Conservation (phyloP, 805 yeast species). For the Wickerhamomyces hampshirensis region DNA sequence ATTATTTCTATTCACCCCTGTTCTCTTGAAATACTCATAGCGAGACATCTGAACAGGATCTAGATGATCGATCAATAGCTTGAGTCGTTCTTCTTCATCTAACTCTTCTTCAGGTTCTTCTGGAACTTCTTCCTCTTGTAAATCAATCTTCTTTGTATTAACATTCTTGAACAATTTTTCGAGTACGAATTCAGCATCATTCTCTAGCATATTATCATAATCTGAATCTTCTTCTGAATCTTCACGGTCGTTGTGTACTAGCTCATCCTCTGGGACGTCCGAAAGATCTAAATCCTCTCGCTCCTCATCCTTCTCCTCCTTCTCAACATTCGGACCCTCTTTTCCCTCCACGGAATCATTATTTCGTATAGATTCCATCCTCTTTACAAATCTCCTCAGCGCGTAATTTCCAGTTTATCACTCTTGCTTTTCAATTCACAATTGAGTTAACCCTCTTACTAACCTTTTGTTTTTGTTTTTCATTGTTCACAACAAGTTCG, state of each 20-base stretch:
- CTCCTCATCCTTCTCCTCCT: slow-evolving; percentile 1
- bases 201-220: slow-evolving; percentile 15
- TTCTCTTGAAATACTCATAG: slow-evolving; percentile 81
- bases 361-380: too few species aligned
- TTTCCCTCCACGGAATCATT: slow-evolving; percentile 12
- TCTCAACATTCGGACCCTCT: slow-evolving; percentile 4
- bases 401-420: too few species aligned
- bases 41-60: slow-evolving; percentile 81
- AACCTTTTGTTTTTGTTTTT: too few species aligned
- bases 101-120: slow-evolving; percentile 29
- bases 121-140: slow-evolving; percentile 14
- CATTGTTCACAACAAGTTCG: too few species aligned
- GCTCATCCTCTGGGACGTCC: slow-evolving; percentile 26
- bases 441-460: too few species aligned
- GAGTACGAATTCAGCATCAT: slow-evolving; percentile 18
- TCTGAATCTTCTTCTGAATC: slow-evolving; percentile 14
- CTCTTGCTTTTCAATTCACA: too few species aligned
- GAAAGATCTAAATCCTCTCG: slow-evolving; percentile 24
- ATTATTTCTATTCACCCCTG: slow-evolving; percentile 66
- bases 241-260: slow-evolving; percentile 1
- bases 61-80: slow-evolving; percentile 64
- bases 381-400: too few species aligned
- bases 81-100: slow-evolving; percentile 51
- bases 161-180: slow-evolving; percentile 15
- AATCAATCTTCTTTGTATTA: slow-evolving; percentile 7